These are phyloP conservation scores for Colletotrichum sp. DNA, from an alignment of 2,329 filamentous ascomycete species.

Conservation along the genomic window DNA sequence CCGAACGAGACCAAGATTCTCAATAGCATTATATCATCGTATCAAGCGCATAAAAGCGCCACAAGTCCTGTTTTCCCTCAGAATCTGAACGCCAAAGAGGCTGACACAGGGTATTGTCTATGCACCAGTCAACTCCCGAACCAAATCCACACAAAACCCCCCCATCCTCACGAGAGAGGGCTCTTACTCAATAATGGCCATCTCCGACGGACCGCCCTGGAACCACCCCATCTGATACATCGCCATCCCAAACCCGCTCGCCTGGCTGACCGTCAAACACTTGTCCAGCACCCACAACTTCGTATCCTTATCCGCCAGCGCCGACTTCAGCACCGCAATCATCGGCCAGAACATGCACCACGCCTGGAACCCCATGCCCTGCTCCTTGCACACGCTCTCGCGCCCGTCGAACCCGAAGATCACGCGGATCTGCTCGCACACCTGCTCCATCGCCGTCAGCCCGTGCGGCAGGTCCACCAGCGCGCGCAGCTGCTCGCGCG, in stretches of 20 bases:
- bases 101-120: neutral
- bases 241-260: slow-evolving; percentile 9
- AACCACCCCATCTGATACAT: slow-evolving; percentile 15
- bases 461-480: slow-evolving; percentile 12
- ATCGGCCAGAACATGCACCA: slow-evolving; percentile 21
- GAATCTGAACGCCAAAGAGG: neutral
- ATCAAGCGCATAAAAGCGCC: neutral
- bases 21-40: neutral
- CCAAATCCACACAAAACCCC: neutral
- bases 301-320: neutral
- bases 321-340: slow-evolving; percentile 1
- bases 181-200: neutral
- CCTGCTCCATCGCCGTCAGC: slow-evolving; percentile 8
- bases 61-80: neutral
- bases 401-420: slow-evolving; percentile 10
- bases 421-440: slow-evolving; percentile 13
- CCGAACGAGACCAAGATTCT: neutral
- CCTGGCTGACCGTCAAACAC: neutral
- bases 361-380: slow-evolving; percentile 1
- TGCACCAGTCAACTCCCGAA: neutral
- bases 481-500: neutral
- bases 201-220: neutral
- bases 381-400: neutral
- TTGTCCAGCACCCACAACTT: slow-evolving; percentile 9
- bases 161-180: neutral